phyloP scores from a whole-genome alignment of 2,329 filamentous ascomycete species.

The Penicillium sp. region DNA sequence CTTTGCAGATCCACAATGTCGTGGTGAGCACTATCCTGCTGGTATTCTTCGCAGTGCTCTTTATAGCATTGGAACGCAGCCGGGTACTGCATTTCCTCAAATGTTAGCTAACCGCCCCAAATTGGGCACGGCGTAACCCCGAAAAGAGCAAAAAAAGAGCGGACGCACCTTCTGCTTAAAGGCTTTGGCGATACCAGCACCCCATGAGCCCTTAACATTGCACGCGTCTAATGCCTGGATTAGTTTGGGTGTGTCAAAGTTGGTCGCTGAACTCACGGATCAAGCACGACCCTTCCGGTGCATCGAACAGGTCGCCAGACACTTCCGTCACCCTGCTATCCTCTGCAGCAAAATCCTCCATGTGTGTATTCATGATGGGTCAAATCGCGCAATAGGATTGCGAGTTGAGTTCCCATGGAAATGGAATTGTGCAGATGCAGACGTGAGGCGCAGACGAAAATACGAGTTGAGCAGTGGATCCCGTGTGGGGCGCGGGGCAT shows the following conservation, averaged over 20 bases:
- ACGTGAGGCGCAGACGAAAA: neutral
- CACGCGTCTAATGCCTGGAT: constrained; percentile 54
- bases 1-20: constrained; percentile 7
- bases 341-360: neutral
- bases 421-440: neutral
- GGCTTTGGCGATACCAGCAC: constrained; percentile 59
- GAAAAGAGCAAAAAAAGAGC: neutral
- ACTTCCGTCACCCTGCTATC: constrained; percentile 31
- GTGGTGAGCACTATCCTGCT: neutral
- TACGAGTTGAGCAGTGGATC: constrained; percentile 1
- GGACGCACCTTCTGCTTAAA: constrained; percentile 50
- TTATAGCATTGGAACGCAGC: constrained; percentile 54
- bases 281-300: constrained; percentile 54
- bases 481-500: neutral
- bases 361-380: neutral
- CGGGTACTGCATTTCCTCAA: constrained; percentile 51
- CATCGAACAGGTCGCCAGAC: constrained; percentile 57
- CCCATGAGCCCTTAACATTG: constrained; percentile 63
- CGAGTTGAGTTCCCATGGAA: neutral
- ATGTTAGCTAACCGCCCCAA: neutral
- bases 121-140: neutral
- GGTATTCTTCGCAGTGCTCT: constrained; percentile 48
- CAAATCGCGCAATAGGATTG: neutral
- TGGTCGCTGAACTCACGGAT: constrained; percentile 46
- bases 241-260: neutral